Evolutionary conservation across 169 alveolate genomes (phyloP).

Genomic region (Plasmodium blacklocki): DNA sequence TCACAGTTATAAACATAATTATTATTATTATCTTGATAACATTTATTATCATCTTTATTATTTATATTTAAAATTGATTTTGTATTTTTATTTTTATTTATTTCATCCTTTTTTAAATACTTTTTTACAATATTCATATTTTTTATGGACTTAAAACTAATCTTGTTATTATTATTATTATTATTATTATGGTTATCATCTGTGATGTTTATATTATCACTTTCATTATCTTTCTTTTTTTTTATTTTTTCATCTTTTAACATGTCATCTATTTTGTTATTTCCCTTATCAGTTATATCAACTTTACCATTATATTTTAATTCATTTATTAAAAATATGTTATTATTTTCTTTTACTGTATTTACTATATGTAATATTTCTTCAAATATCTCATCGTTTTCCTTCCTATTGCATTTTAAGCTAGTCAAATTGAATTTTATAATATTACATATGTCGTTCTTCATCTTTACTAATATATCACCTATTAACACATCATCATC

Average conservation of each 20-base stretch:
- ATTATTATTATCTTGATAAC: neutral
- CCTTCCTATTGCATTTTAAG: conserved; percentile 2
- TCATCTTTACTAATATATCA: conserved; percentile 61
- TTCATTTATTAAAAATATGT: conserved; percentile 32
- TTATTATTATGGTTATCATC: neutral
- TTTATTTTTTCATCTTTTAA: neutral
- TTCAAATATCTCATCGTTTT: conserved; percentile 7
- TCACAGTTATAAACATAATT: too few species aligned
- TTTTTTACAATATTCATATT: too few species aligned
- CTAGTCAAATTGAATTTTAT: conserved; percentile 31
- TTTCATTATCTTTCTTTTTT: neutral
- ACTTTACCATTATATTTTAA: neutral
- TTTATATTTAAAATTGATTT: too few species aligned
- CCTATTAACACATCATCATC: conserved; percentile 62
- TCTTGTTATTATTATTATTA: too few species aligned
- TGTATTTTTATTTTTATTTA: too few species aligned
- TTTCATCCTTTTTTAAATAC: too few species aligned
- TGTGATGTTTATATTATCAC: neutral
- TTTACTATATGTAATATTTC: conserved; percentile 39
- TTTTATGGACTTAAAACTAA: too few species aligned
- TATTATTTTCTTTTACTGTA: conserved; percentile 46
- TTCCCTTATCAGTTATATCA: neutral
- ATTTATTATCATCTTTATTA: too few species aligned
- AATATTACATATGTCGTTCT: conserved; percentile 54
- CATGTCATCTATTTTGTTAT: too few species aligned